Evolutionary conservation across 1,284 basidiomycete species (phyloP).

Genomic region (Ustilago trichophora): DNA sequence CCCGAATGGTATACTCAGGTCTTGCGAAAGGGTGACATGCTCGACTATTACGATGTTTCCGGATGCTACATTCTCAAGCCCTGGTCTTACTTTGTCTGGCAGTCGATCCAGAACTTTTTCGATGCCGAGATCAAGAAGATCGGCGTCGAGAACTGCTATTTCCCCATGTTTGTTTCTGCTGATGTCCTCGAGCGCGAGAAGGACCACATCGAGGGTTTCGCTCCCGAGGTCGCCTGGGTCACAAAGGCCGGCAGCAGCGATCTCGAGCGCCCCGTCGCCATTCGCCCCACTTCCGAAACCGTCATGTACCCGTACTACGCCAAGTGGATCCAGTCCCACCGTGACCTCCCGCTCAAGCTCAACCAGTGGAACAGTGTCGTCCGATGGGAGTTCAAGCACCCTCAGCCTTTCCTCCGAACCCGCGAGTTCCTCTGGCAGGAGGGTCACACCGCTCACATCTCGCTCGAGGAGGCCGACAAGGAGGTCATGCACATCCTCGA

Average conservation of each 20-base stretch:
- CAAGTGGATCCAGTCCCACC: conserved; percentile 98
- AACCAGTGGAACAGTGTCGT: conserved; percentile 99
- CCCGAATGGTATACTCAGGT: conserved; percentile 73
- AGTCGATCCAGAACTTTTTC: conserved; percentile 78
- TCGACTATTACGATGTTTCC: conserved; percentile 98
- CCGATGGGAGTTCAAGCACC: conserved; percentile 99
- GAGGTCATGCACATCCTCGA: conserved; percentile 95
- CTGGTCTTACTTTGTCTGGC: conserved; percentile 97
- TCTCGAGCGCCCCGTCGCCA: conserved; percentile 95
- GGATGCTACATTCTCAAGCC: conserved; percentile 99
- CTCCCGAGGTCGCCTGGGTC: conserved; percentile 99
- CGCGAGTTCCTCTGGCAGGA: conserved; percentile 99
- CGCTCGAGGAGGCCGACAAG: conserved; percentile 84
- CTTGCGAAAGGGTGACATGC: conserved; percentile 97
- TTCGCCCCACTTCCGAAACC: conserved; percentile 96
- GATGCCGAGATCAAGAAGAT: conserved; percentile 82
- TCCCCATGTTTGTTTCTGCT: conserved; percentile 97
- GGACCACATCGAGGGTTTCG: conserved; percentile 99
- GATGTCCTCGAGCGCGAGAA: conserved; percentile 96
- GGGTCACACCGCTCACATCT: conserved; percentile 94
- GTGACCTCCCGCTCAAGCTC: conserved; percentile 94
- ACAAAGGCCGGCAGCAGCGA: conserved; percentile 92
- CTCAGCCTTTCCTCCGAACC: conserved; percentile 96
- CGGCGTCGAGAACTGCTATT: conserved; percentile 96
- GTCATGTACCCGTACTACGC: conserved; percentile 97